Conservation (phyloP, 1,139 yeast species). For the Blastobotrys aristatus region DNA sequence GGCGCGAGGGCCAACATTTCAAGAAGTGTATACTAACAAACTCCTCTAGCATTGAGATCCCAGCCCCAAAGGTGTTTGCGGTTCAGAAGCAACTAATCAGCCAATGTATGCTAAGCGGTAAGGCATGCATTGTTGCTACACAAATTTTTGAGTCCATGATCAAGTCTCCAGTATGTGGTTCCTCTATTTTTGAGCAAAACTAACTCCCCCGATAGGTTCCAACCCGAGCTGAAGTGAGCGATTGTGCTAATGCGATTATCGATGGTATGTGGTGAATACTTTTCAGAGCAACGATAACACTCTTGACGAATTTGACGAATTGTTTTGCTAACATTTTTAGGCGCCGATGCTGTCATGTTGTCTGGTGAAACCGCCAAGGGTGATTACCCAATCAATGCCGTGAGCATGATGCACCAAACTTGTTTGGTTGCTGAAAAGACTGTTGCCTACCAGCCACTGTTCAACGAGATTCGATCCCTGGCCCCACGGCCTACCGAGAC, state of each 20-base stretch:
- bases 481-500: slow-evolving; percentile 89
- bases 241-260: slow-evolving; percentile 97
- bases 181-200: too few relatives aligned
- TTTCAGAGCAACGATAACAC: too few relatives aligned
- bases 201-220: too few relatives aligned
- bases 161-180: slow-evolving; percentile 98
- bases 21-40: too few relatives aligned
- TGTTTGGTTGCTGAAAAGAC: slow-evolving; percentile 96
- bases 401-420: slow-evolving; percentile 97
- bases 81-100: slow-evolving; percentile 99
- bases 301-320: too few relatives aligned
- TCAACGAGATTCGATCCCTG: slow-evolving; percentile 82
- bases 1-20: too few relatives aligned
- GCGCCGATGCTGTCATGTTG: slow-evolving; percentile 99
- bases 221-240: slow-evolving; percentile 99
- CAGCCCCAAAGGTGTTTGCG: slow-evolving; percentile 97
- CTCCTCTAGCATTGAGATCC: slow-evolving; percentile 99
- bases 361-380: slow-evolving; percentile 99
- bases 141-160: slow-evolving; percentile 99
- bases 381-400: slow-evolving; percentile 95
- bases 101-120: slow-evolving; percentile 98
- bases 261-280: too few relatives aligned
- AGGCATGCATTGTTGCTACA: slow-evolving; percentile 99
- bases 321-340: too few relatives aligned
- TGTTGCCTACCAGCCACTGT: slow-evolving; percentile 80